Conservation (phyloP, 1,139 yeast species). For the Protomyces pachydermus region DNA sequence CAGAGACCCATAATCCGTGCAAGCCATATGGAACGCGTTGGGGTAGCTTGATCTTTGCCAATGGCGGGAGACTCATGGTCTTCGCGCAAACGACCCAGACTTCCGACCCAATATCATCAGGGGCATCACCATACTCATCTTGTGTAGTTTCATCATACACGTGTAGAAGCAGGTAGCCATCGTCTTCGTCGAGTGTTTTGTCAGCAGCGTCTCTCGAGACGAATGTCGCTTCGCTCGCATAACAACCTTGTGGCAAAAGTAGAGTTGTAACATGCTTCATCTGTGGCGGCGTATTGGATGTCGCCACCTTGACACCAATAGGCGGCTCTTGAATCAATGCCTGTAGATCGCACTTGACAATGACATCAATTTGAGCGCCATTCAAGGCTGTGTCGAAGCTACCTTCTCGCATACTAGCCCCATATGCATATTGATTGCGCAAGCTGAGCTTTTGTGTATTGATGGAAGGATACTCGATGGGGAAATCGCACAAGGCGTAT, state of each 20-base stretch:
- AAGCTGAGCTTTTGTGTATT: constrained; percentile 16
- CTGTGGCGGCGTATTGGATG: constrained; percentile 15
- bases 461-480: constrained; percentile 28
- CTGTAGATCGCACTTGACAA: constrained; percentile 24
- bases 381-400: constrained; percentile 26
- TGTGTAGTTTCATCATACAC: constrained; percentile 17
- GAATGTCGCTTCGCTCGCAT: constrained; percentile 25
- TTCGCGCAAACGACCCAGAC: constrained; percentile 25
- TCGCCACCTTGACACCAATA: neutral
- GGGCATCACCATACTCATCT: constrained; percentile 15
- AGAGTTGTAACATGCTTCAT: constrained; percentile 4
- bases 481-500: constrained; percentile 24
- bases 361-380: constrained; percentile 26
- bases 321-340: constrained; percentile 19
- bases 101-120: constrained; percentile 11
- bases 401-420: constrained; percentile 23
- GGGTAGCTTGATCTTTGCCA: constrained; percentile 11
- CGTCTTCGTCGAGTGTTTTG: constrained; percentile 9
- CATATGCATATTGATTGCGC: constrained; percentile 18
- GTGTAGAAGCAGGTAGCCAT: constrained; percentile 20
- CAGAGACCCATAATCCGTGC: constrained; percentile 26
- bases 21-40: constrained; percentile 26
- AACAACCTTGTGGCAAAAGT: constrained; percentile 13
- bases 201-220: neutral
- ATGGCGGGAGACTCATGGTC: constrained; percentile 10